Conservation (phyloP, 169 alveolate genomes). For the Eimeria tenella region DNA sequence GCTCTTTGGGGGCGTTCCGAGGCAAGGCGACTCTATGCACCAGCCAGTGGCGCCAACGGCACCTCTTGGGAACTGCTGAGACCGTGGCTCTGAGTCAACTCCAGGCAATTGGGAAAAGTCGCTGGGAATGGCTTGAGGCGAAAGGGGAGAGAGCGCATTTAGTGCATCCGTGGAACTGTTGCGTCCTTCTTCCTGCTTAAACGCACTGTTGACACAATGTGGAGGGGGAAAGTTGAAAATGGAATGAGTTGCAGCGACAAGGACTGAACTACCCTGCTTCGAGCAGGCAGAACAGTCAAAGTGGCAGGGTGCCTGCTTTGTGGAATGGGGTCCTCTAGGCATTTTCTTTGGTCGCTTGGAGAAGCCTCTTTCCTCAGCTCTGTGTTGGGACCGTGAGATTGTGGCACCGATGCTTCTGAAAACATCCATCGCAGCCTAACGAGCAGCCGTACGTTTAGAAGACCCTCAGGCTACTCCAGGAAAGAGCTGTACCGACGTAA, state of each 20-base stretch:
- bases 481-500: no score
- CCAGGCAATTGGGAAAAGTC: not conserved
- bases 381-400: no score
- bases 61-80: not conserved
- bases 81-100: not conserved
- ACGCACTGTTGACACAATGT: not conserved
- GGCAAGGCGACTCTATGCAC: not conserved
- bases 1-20: not conserved
- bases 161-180: not conserved
- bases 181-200: not conserved
- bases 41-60: not conserved
- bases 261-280: no score
- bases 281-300: no score
- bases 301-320: not conserved
- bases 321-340: conserved; percentile 20
- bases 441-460: no score
- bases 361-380: no score
- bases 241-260: no score
- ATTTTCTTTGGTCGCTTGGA: not conserved
- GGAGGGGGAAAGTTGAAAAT: no score
- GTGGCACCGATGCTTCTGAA: no score
- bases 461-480: no score
- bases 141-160: not conserved
- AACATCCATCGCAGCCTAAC: no score
- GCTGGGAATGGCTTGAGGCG: not conserved